Base-by-base conservation (phyloP, 2,329 filamentous ascomycete species). In the Trichoderma citrinoviride region DNA sequence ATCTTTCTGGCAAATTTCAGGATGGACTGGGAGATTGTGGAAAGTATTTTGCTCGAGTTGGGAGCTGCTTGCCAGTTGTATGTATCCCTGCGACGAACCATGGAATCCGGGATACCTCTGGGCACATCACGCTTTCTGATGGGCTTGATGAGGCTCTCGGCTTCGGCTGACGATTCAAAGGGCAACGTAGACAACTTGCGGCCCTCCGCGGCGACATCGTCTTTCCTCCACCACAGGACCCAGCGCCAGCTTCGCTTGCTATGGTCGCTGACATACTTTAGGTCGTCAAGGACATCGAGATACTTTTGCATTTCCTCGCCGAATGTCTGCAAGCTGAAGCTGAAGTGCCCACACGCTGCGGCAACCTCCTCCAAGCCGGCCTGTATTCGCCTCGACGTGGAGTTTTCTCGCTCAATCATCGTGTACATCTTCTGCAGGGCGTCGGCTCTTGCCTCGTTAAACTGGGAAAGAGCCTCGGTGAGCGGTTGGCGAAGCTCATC, bases 311-410 rank as follows among this genome's bases (percentile, higher is more conserved):
- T 90, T 71, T 96, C 92, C 73, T 95, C 90, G 0, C 91, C 92
- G 75, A 97, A 92, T 70, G 93, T 90, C 67, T 94, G 85, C 19
- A 97, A 80, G 29, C 90, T 94, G 74, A 93, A 96, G 75, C 90
- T 93, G 73, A 97, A 97, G 76, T 97, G 92, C 0, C 93, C 93
- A 72, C 93, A 97, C 64, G 92, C 94, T 10, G 93, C 93, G 40
- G 92, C 92, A 12, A 97, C 92, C 76, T 97, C 93, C 75, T 97
- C 93, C 65, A 95, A 90, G 74, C 96, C 92, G 1, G 92, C 92
- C 73, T 94, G 88, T 14, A 92, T 82, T 66, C 88, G 88, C 46
- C 90, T 81, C 0, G 87, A 86, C 50, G 84, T 83, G 5, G 85
- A 81, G 61, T 85, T 85, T 21, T 84, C 84, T 47, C 90, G 81